Base-by-base conservation (phyloP, 345 rosid species). In the Acer saccharum region DNA sequence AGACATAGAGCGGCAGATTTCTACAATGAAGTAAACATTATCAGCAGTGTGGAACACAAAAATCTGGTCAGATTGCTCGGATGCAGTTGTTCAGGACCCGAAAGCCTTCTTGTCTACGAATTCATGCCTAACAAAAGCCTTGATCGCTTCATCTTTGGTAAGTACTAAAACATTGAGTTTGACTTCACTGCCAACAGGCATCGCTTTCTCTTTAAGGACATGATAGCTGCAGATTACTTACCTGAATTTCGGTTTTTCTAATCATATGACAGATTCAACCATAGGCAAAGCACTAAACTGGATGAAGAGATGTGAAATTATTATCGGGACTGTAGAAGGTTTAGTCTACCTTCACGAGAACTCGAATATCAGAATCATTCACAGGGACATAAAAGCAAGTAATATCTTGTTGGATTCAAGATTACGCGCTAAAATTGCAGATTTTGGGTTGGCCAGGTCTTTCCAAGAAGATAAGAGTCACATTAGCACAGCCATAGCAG, bases 401-500 rank as follows among this genome's bases (percentile, higher is more conserved):
- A 96, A 94, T 29, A 94, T 92, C 77, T 87, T 96, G 84, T 73
- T 94, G 74, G 97, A 96, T 71, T 83, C 89, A 18, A 90, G 83
- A 82, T 81, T 94, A n/a, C 94, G 94, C 2, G 95, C 99, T 7
- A 96, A 92, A 81, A 94, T 94, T 46, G 98, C 99, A 0, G 99
- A 96, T 83, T 94, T 96, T 76, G 99, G 98, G 32, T 87, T 96
- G 65, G 98, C 99, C 0, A 90, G 98, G 80, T 88, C 99, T 65
- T 96, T 92, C 79, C 91, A 92, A 76, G 98, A 91, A 39, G 97
- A 96, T 79, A 88, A 94, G 83, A 93, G 97, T 46, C 98, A 94
- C 82, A 96, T 94, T 79, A 96, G 97, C 94, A 95, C 98, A 6
- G 99, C 97, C 65, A 94, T 96, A 78, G 98, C 98, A 39, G 97